Conservation (phyloP, 352 stramenopile genomes). For the Phytophthora lateralis region DNA sequence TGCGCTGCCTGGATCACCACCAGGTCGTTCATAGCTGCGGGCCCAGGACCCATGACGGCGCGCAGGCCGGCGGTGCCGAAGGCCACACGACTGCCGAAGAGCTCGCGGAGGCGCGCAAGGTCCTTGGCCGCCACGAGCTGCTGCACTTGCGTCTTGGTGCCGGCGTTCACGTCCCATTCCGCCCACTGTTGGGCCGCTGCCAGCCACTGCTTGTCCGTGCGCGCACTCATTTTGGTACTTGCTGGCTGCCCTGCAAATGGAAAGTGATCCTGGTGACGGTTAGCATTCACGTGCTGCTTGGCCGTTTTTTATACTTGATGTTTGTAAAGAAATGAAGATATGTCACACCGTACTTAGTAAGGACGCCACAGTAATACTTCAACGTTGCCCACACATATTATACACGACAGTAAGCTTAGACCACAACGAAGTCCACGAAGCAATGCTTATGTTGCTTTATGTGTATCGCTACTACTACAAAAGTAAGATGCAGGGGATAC, state of each 20-base stretch:
- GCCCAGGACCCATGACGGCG: slow-evolving; percentile 88
- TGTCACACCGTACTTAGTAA: slow-evolving; percentile 19
- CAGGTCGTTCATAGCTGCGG: slow-evolving; percentile 92
- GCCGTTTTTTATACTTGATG: slow-evolving; percentile 36
- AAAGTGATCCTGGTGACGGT: slow-evolving; percentile 14
- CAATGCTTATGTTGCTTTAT: not conserved
- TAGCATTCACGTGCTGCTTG: slow-evolving; percentile 28
- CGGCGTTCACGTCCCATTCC: slow-evolving; percentile 85
- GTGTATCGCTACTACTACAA: slow-evolving; percentile 1
- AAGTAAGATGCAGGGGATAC: not conserved
- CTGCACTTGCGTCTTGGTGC: slow-evolving; percentile 73
- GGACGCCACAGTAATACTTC: slow-evolving; percentile 6
- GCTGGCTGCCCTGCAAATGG: slow-evolving; percentile 21
- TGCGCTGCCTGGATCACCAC: slow-evolving; percentile 93
- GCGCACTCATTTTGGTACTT: slow-evolving; percentile 23
- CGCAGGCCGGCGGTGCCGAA: slow-evolving; percentile 94
- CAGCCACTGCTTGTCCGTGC: slow-evolving; percentile 56
- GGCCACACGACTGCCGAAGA: slow-evolving; percentile 85
- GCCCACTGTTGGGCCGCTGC: slow-evolving; percentile 75
- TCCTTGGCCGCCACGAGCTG: slow-evolving; percentile 65
- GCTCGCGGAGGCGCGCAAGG: slow-evolving; percentile 49
- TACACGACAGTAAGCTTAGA: too few relatives aligned
- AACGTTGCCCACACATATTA: slow-evolving; percentile 20
- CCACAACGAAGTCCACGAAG: too few relatives aligned
- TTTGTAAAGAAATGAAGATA: slow-evolving; percentile 35